Evolutionary conservation across 441 rosid genomes (phyloP), one percentile per base, ranked within the genome.

Genomic region (Isatis lusitanica): DNA sequence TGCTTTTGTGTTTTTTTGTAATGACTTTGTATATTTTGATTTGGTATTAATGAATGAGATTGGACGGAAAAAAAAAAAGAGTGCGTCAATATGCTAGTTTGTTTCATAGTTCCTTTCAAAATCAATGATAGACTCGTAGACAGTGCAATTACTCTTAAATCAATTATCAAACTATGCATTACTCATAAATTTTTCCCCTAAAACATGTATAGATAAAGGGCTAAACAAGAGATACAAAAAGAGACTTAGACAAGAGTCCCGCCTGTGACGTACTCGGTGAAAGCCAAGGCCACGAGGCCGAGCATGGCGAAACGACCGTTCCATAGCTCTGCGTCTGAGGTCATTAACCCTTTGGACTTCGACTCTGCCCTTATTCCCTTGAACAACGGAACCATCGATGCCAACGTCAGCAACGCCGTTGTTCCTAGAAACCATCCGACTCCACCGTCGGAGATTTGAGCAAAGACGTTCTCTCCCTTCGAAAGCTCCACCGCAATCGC

Each of bases 271-370:
- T 46, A 89, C 68, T 90, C 97, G 0, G 98, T 89, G 73, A 83
- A 81, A 46, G 95, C 95, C 74, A 87, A 51, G 0, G 97, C 97
- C 0, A 93, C 80, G 13, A 93, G 76, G 4, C 98, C 98, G 24
- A 93, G 35, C 98, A 90, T 90, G 0, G 97, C 97, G 0, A 89
- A 65, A 6, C 98, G 85, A 1, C 95, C 98, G 28, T 93, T 93
- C 98, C 91, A 93, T 15, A 90, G 24, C 82, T 93, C 95, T 0
- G 97, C 98, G 28, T 93, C 83, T 1, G 95, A 88, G 0, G 93
- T 90, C 98, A 89, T 90, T 0, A 87, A 5, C 21, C 90, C 95
- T 0, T 80, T 69, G 0, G 95, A 83, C 56, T 76, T 78, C 0
- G 95, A 77, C 80, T 90, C 95, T 0, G 33, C 97, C 0, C 84